These are phyloP conservation scores for Perkinsela sp. DNA, from an alignment of 208 protist genomes.

Conservation along the genomic window DNA sequence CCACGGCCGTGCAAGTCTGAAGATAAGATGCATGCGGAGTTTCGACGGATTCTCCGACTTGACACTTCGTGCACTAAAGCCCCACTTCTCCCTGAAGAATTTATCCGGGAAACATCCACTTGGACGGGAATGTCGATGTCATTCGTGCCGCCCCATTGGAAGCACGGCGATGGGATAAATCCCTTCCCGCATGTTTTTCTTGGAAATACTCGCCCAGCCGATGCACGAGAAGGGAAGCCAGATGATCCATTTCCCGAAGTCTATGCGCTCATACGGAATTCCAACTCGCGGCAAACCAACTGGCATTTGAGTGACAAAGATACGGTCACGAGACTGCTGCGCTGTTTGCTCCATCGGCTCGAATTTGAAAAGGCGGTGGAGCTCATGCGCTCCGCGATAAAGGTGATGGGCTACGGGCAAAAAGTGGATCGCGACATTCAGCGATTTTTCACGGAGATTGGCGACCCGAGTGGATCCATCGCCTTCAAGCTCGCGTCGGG, in stretches of 20 bases:
- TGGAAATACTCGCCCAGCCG: background rate
- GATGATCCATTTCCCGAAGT: background rate
- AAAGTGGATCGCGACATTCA: background rate
- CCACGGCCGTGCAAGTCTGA: background rate
- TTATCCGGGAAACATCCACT: background rate
- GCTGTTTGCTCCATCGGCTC: background rate
- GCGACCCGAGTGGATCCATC: background rate
- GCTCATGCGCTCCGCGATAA: background rate
- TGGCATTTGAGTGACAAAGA: background rate
- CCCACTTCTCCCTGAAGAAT: background rate
- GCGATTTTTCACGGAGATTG: background rate
- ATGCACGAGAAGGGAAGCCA: background rate
- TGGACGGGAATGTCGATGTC: background rate
- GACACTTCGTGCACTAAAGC: background rate
- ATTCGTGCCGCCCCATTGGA: background rate
- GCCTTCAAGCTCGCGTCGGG: background rate
- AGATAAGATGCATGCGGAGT: background rate
- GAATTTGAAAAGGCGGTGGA: background rate
- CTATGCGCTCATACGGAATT: background rate
- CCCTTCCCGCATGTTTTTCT: background rate
- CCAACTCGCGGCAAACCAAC: background rate
- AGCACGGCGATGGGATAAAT: background rate
- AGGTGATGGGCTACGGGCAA: background rate
- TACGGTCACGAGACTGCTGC: background rate
- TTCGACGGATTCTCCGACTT: background rate